Conservation (phyloP, 2,329 filamentous ascomycete genomes). For the Epichloe hybrida region DNA sequence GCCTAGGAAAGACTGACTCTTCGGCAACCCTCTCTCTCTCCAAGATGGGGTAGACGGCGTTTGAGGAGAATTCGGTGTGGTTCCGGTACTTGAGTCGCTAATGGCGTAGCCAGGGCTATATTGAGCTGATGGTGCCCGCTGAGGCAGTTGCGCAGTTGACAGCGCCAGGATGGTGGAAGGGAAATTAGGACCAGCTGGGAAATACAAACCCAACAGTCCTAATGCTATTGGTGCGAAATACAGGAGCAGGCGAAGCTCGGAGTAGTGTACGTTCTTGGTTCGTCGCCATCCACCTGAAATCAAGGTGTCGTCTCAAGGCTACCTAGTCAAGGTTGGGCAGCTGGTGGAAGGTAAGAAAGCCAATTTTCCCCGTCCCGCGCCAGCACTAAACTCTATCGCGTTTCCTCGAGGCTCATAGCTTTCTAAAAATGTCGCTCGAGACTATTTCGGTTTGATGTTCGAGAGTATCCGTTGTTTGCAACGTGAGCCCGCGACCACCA, state of each 20-base stretch:
- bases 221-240: conserved; percentile 2
- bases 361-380: background rate
- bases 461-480: background rate
- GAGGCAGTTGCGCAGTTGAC: conserved; percentile 20
- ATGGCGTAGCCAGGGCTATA: conserved; percentile 19
- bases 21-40: conserved; percentile 12
- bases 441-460: background rate
- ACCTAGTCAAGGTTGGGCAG: background rate
- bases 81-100: conserved; percentile 20
- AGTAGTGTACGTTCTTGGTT: background rate
- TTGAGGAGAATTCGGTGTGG: conserved; percentile 20
- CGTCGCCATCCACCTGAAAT: background rate
- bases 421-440: background rate
- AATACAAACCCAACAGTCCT: conserved; percentile 23
- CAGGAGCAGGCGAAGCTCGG: conserved; percentile 1
- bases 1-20: conserved; percentile 12
- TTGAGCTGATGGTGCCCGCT: conserved; percentile 18
- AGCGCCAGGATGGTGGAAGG: conserved; percentile 20
- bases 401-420: background rate
- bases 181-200: conserved; percentile 19
- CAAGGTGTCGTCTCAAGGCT: background rate
- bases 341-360: background rate
- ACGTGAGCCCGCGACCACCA: background rate
- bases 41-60: conserved; percentile 23
- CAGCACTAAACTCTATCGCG: background rate